phyloP scores from a whole-genome alignment of 202 grass and related monocot genomes.

The Schoenoplectus tabernaemontani region DNA sequence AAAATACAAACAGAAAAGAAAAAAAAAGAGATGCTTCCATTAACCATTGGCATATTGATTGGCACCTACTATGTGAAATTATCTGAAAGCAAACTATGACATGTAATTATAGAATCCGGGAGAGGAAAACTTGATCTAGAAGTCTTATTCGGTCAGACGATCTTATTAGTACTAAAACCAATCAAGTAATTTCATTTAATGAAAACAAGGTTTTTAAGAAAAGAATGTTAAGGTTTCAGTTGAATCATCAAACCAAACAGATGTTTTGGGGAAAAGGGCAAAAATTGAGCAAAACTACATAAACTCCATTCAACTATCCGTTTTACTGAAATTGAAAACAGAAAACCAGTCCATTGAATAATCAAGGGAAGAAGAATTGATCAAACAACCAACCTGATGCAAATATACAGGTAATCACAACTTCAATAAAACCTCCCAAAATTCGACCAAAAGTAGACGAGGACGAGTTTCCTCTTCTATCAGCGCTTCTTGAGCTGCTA shows the following conservation, averaged over 20 bases:
- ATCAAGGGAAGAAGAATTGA: background rate
- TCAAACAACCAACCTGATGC: constrained; percentile 34
- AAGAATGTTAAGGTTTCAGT: background rate
- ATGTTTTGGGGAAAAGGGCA: background rate
- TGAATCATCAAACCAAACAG: background rate
- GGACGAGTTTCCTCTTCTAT: background rate
- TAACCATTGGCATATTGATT: background rate
- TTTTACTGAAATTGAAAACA: background rate
- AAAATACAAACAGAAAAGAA: background rate
- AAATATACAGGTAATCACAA: constrained; percentile 41
- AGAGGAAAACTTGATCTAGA: background rate
- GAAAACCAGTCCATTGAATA: background rate
- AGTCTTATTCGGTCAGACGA: background rate
- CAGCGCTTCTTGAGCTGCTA: background rate
- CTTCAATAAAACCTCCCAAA: constrained; percentile 26
- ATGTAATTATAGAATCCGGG: background rate
- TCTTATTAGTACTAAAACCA: background rate
- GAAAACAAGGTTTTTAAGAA: background rate
- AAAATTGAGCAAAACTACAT: background rate
- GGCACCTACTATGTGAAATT: background rate
- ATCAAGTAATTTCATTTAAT: background rate
- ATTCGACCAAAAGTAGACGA: constrained; percentile 13
- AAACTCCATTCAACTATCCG: background rate
- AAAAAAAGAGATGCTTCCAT: background rate
- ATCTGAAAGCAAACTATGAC: background rate